phyloP scores from a whole-genome alignment of 768 basidiomycete species.

The Gymnopilus junonius region DNA sequence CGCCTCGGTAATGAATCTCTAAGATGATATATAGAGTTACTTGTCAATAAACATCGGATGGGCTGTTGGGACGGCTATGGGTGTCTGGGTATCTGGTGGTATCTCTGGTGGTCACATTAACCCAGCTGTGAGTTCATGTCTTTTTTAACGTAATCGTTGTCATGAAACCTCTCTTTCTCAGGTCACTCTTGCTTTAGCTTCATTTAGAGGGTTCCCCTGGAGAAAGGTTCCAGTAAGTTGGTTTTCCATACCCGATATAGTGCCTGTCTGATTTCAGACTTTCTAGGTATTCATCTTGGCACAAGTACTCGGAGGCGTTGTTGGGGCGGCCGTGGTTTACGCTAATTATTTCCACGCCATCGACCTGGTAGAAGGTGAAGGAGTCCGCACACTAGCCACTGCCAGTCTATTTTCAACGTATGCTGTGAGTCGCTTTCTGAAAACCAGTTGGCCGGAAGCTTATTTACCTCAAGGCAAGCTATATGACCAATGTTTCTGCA shows the following conservation, averaged over 20 bases:
- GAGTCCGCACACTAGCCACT: slow-evolving; percentile 60
- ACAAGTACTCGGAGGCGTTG: slow-evolving; percentile 63
- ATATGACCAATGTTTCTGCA: slow-evolving; percentile 42
- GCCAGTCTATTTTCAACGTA: slow-evolving; percentile 65
- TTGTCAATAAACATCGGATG: slow-evolving; percentile 58
- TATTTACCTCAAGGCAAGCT: slow-evolving; percentile 33
- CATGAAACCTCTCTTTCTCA: slow-evolving; percentile 24
- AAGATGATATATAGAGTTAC: slow-evolving; percentile 38
- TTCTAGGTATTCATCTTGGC: slow-evolving; percentile 38
- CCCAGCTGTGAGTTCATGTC: slow-evolving; percentile 54
- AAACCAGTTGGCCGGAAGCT: background rate
- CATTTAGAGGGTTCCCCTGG: slow-evolving; percentile 79
- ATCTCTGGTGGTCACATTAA: slow-evolving; percentile 81
- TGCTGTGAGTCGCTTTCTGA: slow-evolving; percentile 43
- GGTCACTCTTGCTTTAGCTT: slow-evolving; percentile 73
- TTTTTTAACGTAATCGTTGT: background rate
- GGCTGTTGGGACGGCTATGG: slow-evolving; percentile 64
- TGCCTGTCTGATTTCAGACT: background rate
- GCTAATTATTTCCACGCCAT: slow-evolving; percentile 73
- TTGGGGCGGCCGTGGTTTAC: slow-evolving; percentile 62
- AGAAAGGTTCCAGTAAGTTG: slow-evolving; percentile 65
- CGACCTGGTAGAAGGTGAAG: slow-evolving; percentile 59
- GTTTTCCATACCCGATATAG: background rate
- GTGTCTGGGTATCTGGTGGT: slow-evolving; percentile 68
- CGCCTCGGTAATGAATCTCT: background rate